Base-by-base conservation (phyloP, 768 basidiomycete genomes). In the Rhizopogon salebrosus region DNA sequence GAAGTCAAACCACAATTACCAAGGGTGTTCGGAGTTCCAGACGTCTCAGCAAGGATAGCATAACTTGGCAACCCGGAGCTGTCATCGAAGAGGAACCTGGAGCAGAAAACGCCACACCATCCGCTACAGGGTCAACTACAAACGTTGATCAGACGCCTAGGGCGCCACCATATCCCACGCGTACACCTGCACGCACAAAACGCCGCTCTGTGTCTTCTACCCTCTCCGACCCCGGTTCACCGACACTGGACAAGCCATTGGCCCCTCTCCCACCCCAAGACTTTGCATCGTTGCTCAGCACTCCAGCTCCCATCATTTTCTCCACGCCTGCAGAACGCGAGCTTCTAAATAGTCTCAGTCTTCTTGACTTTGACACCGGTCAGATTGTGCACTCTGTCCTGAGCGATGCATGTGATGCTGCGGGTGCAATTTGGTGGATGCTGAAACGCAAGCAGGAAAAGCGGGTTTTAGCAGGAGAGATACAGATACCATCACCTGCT, bases 381-480 rank as follows among this genome's bases (percentile, higher is more conserved):
- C 95, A 99, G 70, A 87, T 98, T 46, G 86, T 87, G n/a, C 95
- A 98, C 65, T 92, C 89, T 0, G 97, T 98, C 11, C 75, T 89
- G 41, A 85, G 79, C 26, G 84, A 98, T 68, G 95, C 95, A 0
- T 99, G 95, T 62, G 95, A 99, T 68, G 80, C 89, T 0, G 80
- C 89, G 11, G 88, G 92, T 8, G 92, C 95, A 1, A 70, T 92
- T 7, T 99, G 95, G 95, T 99, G 97, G 97, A 91, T 95, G 80
- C 73, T 98, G 45, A 87, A 84, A 67, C 81, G 84, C 66, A 94
- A 85, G 61, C 80, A 83, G 18, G 93, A 79, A 81, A 74, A 83
- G 57, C 79, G 76, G 41, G 75, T 74, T 9, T 24, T 76, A 20
- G 74, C 72, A 40, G 75, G 77, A 37, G 70, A 43, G 7, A 27